These are phyloP conservation scores for Fimicolochytrium jonesii DNA, from an alignment of 192 early-diverging fungal genomes.

Conservation along the genomic window DNA sequence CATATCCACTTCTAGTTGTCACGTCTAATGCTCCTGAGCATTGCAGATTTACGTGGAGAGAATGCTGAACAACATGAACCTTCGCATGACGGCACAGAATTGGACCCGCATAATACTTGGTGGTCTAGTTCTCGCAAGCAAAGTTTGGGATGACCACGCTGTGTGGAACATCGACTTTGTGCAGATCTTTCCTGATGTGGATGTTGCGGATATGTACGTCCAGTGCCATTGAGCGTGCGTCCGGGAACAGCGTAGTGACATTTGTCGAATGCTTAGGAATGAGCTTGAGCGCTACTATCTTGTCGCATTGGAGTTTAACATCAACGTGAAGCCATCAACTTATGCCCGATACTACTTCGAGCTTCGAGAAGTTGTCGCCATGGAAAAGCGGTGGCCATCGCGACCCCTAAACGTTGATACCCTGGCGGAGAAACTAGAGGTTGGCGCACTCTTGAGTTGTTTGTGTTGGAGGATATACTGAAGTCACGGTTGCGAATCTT, in stretches of 20 bases:
- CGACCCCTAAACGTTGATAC: conserved; percentile 23
- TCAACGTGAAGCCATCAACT: conserved; percentile 60
- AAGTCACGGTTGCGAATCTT: no score
- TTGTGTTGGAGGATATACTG: no score
- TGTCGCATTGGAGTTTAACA: conserved; percentile 58
- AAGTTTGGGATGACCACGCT: conserved; percentile 86
- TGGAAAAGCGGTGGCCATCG: conserved; percentile 20
- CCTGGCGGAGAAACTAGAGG: no score
- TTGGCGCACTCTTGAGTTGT: no score
- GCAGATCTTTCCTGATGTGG: conserved; percentile 70
- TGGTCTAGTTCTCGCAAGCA: conserved; percentile 67
- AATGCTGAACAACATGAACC: conserved; percentile 56
- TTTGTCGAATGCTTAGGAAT: conserved; percentile 50
- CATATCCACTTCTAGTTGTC: not conserved
- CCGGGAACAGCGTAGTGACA: not conserved
- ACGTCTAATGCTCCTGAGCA: not conserved
- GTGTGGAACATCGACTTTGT: conserved; percentile 80
- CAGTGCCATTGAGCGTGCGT: no score
- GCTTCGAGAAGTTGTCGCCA: conserved; percentile 48
- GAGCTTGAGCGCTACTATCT: conserved; percentile 64
- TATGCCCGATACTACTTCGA: conserved; percentile 64
- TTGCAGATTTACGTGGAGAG: conserved; percentile 62
- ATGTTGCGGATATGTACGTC: conserved; percentile 62
- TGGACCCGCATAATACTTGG: conserved; percentile 57
- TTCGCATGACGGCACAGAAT: conserved; percentile 53